phyloP scores from a whole-genome alignment of 1,139 yeast species.

The Blastobotrys elegans region DNA sequence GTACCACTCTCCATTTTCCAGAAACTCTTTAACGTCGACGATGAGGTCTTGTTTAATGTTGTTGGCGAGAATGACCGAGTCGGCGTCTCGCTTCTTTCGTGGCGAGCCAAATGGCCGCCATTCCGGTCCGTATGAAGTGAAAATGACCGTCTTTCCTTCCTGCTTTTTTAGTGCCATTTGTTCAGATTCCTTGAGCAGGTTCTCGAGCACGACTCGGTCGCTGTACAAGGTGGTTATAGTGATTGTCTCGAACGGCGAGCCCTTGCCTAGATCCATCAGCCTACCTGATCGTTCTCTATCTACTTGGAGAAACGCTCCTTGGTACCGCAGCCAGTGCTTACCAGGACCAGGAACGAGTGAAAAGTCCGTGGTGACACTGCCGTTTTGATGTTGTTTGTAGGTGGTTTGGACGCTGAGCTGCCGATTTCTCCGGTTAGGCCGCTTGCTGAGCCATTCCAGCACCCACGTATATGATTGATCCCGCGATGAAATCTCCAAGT shows the following conservation, averaged over 20 bases:
- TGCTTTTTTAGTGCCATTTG: slow-evolving; percentile 71
- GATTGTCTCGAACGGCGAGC: slow-evolving; percentile 94
- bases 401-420: slow-evolving; percentile 89
- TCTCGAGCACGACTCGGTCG: slow-evolving; percentile 65
- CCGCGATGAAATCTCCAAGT: slow-evolving; percentile 86
- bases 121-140: slow-evolving; percentile 96
- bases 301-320: slow-evolving; percentile 84
- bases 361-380: slow-evolving; percentile 81
- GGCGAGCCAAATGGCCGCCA: slow-evolving; percentile 99
- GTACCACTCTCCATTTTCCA: slow-evolving; percentile 83
- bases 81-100: slow-evolving; percentile 74
- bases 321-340: slow-evolving; percentile 76
- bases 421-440: slow-evolving; percentile 61
- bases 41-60: slow-evolving; percentile 65
- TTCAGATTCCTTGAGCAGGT: slow-evolving; percentile 82
- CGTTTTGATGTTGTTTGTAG: slow-evolving; percentile 86
- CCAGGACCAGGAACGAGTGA: slow-evolving; percentile 98
- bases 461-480: slow-evolving; percentile 96
- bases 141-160: slow-evolving; percentile 92
- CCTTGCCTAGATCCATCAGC: slow-evolving; percentile 81
- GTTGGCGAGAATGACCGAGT: slow-evolving; percentile 78
- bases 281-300: slow-evolving; percentile 88
- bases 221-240: slow-evolving; percentile 84
- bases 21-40: slow-evolving; percentile 72
- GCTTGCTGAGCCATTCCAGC: slow-evolving; percentile 91